Percentiles rank a stretch among this genome's conserved stretches.
These are phyloP conservation scores for Phytophthora sp. DNA, from an alignment of 352 stramenopile species.

Conservation along the genomic window DNA sequence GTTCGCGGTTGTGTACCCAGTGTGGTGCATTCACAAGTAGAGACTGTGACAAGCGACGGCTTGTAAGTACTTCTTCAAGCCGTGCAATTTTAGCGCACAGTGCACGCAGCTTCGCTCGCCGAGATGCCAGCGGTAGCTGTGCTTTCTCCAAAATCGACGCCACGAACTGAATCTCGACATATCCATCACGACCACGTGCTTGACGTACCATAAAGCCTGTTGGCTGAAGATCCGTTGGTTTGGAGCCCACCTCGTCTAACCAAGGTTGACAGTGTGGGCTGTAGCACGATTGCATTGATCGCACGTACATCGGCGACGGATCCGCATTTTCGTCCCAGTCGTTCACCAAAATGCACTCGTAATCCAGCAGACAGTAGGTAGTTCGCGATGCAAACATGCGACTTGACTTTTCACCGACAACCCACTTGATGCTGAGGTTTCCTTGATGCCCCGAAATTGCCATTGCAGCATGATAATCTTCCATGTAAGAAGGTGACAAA, in stretches of 20 bases:
- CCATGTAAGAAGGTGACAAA: constrained; percentile 46
- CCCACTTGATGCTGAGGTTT: constrained; percentile 76
- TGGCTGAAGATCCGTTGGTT: constrained; percentile 62
- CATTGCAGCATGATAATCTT: constrained; percentile 54
- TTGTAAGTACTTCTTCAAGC: constrained; percentile 76
- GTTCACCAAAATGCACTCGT: constrained; percentile 76
- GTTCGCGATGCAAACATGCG: constrained; percentile 73
- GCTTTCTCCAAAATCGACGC: constrained; percentile 77
- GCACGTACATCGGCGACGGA: constrained; percentile 70
- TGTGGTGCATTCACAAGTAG: constrained; percentile 66
- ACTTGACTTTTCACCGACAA: constrained; percentile 65
- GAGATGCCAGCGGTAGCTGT: constrained; percentile 57
- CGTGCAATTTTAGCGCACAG: constrained; percentile 62
- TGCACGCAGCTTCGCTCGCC: constrained; percentile 63
- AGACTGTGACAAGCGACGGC: constrained; percentile 70
- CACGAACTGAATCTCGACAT: constrained; percentile 80
- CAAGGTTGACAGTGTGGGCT: constrained; percentile 64
- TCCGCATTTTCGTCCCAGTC: constrained; percentile 69
- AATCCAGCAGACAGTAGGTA: constrained; percentile 77
- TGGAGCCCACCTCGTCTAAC: constrained; percentile 62
- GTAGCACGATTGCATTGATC: constrained; percentile 71
- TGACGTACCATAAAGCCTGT: constrained; percentile 81
- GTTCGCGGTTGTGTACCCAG: constrained; percentile 75
- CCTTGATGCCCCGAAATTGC: constrained; percentile 53
- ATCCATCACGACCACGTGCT: constrained; percentile 47